phyloP scores from a whole-genome alignment of 306 rosid species.

The Potentilla sterilis region DNA sequence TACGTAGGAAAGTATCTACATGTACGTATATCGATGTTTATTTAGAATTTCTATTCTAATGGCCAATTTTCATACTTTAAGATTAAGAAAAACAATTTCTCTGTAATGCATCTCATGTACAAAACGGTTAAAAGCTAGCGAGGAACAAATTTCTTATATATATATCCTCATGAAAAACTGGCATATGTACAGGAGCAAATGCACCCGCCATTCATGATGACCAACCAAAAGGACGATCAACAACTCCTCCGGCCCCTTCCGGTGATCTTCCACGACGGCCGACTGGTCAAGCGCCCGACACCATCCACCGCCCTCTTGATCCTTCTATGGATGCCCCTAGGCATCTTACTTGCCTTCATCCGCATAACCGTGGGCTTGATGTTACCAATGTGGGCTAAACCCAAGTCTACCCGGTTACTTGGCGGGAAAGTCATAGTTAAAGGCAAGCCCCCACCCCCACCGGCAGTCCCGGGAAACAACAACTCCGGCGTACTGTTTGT shows the following conservation, averaged over 20 bases:
- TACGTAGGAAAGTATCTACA: too few relatives aligned
- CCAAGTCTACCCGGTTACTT: slow-evolving; percentile 42
- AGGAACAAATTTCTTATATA: background rate
- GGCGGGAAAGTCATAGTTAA: slow-evolving; percentile 64
- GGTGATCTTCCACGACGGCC: slow-evolving; percentile 96
- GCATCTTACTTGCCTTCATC: slow-evolving; percentile 55
- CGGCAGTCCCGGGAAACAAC: background rate
- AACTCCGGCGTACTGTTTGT: slow-evolving; percentile 84
- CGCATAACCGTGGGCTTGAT: slow-evolving; percentile 46
- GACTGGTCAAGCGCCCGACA: slow-evolving; percentile 83
- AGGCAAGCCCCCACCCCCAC: slow-evolving; percentile 66
- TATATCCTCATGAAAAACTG: background rate
- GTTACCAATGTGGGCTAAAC: slow-evolving; percentile 60
- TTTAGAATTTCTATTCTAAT: too few relatives aligned
- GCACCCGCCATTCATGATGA: slow-evolving; percentile 39
- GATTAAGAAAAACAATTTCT: background rate
- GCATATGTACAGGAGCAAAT: slow-evolving; percentile 48
- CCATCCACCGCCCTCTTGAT: slow-evolving; percentile 64
- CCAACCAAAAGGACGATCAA: slow-evolving; percentile 20
- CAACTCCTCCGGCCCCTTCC: slow-evolving; percentile 60
- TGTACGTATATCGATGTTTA: too few relatives aligned
- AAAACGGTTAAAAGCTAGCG: too few relatives aligned
- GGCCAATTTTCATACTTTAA: background rate
- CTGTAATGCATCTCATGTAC: background rate
- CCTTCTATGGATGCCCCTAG: slow-evolving; percentile 92